phyloP scores from a whole-genome alignment of 2,329 filamentous ascomycete genomes.

The Cercospora sp. region DNA sequence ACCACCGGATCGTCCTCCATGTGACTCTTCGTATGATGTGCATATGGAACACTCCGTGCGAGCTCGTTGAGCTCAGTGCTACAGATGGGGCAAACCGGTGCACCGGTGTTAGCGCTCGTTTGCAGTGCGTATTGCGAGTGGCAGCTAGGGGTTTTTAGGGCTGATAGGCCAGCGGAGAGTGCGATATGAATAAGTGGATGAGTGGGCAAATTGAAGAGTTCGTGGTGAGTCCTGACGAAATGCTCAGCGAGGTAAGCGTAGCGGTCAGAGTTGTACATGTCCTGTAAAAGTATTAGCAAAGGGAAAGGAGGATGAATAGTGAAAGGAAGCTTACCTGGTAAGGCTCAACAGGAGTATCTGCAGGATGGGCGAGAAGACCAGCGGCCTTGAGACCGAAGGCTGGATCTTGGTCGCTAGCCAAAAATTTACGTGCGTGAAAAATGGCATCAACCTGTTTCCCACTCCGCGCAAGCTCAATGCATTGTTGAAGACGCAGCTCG shows the following conservation, averaged over 20 bases:
- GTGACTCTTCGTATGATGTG: conserved; percentile 90
- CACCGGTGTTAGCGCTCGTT: conserved; percentile 62
- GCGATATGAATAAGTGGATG: conserved; percentile 87
- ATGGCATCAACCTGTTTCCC: conserved; percentile 76
- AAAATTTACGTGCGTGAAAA: conserved; percentile 76
- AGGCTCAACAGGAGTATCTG: conserved; percentile 59
- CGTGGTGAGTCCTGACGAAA: conserved; percentile 85
- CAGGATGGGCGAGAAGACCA: conserved; percentile 74
- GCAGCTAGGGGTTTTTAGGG: conserved; percentile 92
- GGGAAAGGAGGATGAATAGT: not conserved
- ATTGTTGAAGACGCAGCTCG: conserved; percentile 89
- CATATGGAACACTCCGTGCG: conserved; percentile 85
- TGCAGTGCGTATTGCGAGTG: conserved; percentile 66
- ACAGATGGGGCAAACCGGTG: conserved; percentile 90
- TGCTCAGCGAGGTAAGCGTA: conserved; percentile 76
- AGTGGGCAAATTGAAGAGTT: conserved; percentile 76
- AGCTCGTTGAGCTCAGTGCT: conserved; percentile 92
- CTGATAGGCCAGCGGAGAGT: conserved; percentile 84
- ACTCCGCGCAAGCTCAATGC: conserved; percentile 81
- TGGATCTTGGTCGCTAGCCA: conserved; percentile 68
- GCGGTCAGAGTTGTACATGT: conserved; percentile 70
- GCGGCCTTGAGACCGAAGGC: conserved; percentile 73
- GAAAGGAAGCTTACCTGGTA: conserved; percentile 54
- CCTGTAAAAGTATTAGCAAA: conserved; percentile 48
- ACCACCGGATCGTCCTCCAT: conserved; percentile 86